These are phyloP conservation scores for Penicillium sp. DNA, from an alignment of 2,329 filamentous ascomycete genomes.

Conservation along the genomic window DNA sequence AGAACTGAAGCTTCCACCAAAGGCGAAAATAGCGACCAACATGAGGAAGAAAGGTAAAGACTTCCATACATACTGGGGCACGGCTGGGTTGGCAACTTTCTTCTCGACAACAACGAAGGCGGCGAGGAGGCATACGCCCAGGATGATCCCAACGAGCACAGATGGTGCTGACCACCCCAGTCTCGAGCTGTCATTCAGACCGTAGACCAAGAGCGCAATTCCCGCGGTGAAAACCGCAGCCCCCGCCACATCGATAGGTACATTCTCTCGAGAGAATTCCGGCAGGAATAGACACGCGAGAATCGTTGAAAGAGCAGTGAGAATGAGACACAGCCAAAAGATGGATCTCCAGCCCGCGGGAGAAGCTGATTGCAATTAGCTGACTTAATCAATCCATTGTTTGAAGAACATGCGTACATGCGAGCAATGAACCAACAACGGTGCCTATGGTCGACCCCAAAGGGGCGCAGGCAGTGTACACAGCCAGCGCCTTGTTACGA, in stretches of 20 bases:
- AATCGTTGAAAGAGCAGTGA: background rate
- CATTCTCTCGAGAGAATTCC: background rate
- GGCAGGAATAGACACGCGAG: background rate
- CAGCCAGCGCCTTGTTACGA: background rate
- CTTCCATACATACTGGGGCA: background rate
- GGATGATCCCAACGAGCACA: background rate
- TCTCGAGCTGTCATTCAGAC: background rate
- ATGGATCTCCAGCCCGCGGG: background rate
- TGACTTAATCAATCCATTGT: background rate
- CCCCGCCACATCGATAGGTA: background rate
- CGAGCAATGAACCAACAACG: background rate
- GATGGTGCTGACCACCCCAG: background rate
- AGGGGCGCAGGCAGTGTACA: background rate
- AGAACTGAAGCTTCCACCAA: background rate
- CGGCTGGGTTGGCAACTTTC: background rate
- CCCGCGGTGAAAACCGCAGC: background rate
- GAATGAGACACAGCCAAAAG: background rate
- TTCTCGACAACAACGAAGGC: background rate
- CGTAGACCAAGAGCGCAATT: background rate
- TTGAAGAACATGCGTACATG: background rate
- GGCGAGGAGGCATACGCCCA: background rate
- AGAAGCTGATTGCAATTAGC: background rate
- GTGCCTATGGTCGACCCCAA: background rate
- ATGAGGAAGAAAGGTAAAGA: background rate
- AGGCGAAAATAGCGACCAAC: background rate